Percentiles rank a stretch among this genome's conserved stretches.
Conservation (phyloP, 805 yeast genomes). For the Teunomyces gatunensis region DNA sequence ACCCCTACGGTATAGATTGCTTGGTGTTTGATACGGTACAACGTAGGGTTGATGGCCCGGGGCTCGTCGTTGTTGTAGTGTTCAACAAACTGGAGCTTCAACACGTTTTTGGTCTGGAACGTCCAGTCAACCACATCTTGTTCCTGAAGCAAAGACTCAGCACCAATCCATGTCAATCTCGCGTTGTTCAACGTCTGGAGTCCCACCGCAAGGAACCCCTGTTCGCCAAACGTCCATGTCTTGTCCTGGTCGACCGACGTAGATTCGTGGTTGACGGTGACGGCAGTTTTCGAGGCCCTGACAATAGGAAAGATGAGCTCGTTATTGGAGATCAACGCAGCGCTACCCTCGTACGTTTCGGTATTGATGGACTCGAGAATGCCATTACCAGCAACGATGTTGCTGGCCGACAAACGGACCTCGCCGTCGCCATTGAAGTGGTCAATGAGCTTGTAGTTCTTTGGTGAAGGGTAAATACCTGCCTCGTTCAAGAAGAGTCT, state of each 20-base stretch:
- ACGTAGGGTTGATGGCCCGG: conserved; percentile 32
- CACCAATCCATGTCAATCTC: conserved; percentile 81
- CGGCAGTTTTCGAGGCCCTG: conserved; percentile 63
- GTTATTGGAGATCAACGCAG: conserved; percentile 69
- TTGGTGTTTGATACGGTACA: conserved; percentile 75
- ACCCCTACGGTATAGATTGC: conserved; percentile 54
- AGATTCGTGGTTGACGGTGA: conserved; percentile 44
- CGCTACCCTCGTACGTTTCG: conserved; percentile 47
- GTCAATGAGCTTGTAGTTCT: conserved; percentile 61
- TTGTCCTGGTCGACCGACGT: conserved; percentile 40
- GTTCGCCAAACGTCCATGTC: conserved; percentile 79
- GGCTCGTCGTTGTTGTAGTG: conserved; percentile 55
- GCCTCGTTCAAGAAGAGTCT: conserved; percentile 70
- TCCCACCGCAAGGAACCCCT: conserved; percentile 71
- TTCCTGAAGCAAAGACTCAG: conserved; percentile 46
- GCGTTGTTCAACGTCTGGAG: conserved; percentile 80
- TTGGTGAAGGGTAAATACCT: conserved; percentile 84
- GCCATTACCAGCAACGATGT: conserved; percentile 17
- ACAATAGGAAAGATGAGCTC: conserved; percentile 70
- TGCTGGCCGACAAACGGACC: conserved; percentile 31
- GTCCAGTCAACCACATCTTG: conserved; percentile 55
- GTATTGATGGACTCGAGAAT: conserved; percentile 1
- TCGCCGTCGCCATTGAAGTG: conserved; percentile 48
- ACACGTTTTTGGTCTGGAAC: conserved; percentile 64
- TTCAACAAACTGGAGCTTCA: conserved; percentile 51